Conservation (phyloP, 495 filamentous ascomycete genomes). For the Talaromyces trachyspermus region DNA sequence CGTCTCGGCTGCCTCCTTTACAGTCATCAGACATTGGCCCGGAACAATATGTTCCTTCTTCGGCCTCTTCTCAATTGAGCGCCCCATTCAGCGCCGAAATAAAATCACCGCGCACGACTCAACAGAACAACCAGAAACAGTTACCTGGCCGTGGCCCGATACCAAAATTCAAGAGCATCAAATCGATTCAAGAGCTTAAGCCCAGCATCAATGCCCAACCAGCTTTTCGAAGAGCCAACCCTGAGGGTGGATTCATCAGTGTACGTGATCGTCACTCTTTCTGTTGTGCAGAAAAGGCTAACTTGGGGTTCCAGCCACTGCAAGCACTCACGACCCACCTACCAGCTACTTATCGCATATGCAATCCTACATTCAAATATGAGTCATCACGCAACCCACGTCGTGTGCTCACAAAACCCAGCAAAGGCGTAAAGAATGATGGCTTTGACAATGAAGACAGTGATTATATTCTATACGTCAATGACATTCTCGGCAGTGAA, state of each 20-base stretch:
- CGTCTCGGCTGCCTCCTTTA: conserved; percentile 58
- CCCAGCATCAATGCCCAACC: conserved; percentile 83
- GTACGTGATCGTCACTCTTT: conserved; percentile 45
- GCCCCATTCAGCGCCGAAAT: conserved; percentile 64
- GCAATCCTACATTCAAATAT: conserved; percentile 97
- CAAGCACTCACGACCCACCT: conserved; percentile 94
- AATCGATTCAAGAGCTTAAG: conserved; percentile 63
- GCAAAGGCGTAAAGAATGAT: conserved; percentile 98
- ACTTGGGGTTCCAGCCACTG: conserved; percentile 56
- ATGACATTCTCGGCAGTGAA: conserved; percentile 96
- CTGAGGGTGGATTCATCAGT: conserved; percentile 97
- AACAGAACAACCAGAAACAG: conserved; percentile 34
- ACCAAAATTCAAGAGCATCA: conserved; percentile 77
- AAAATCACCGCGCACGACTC: conserved; percentile 58
- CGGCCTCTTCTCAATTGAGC: conserved; percentile 61
- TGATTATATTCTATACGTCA: conserved; percentile 98
- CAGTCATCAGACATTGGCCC: conserved; percentile 55
- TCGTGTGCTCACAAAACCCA: conserved; percentile 96
- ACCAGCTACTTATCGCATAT: conserved; percentile 93
- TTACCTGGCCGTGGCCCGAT: conserved; percentile 60
- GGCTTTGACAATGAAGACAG: conserved; percentile 99
- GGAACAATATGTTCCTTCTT: conserved; percentile 61
- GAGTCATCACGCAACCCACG: conserved; percentile 97
- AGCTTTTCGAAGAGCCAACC: conserved; percentile 85
- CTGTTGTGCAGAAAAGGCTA: neutral